These are phyloP conservation scores for Amanita pseudoporphyria DNA, from an alignment of 768 basidiomycete species.

Conservation along the genomic window DNA sequence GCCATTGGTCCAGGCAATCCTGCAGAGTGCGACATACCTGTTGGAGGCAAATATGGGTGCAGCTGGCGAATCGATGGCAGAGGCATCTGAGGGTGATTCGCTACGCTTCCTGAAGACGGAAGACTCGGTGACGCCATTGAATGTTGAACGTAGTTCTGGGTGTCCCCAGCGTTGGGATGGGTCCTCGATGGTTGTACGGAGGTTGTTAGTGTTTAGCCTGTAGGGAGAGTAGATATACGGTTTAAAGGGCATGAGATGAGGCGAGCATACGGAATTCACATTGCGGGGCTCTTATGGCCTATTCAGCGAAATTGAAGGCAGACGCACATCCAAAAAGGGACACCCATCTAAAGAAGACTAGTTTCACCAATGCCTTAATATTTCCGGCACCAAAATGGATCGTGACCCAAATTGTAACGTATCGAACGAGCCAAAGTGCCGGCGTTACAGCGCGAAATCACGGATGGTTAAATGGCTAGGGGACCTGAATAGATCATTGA, in stretches of 20 bases:
- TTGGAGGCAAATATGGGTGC: constrained; percentile 54
- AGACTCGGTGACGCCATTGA: constrained; percentile 12
- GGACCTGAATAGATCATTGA: constrained; percentile 4
- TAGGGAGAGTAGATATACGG: constrained; percentile 10
- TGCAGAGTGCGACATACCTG: constrained; percentile 24
- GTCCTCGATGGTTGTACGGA: constrained; percentile 17
- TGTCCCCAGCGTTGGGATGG: constrained; percentile 15
- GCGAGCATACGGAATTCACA: constrained; percentile 18
- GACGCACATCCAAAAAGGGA: constrained; percentile 25
- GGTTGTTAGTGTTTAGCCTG: constrained; percentile 14
- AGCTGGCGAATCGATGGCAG: constrained; percentile 64
- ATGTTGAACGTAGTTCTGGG: constrained; percentile 13
- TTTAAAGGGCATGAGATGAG: constrained; percentile 22
- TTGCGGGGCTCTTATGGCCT: constrained; percentile 22
- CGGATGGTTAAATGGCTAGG: constrained; percentile 4
- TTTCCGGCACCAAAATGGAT: constrained; percentile 27
- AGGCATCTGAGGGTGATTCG: constrained; percentile 22
- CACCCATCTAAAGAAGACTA: constrained; percentile 24
- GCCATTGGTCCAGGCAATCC: constrained; percentile 11
- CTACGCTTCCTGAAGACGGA: constrained; percentile 15
- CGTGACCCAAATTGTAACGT: constrained; percentile 23
- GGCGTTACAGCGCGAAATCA: constrained; percentile 19
- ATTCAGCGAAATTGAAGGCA: constrained; percentile 18
- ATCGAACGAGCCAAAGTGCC: constrained; percentile 11
- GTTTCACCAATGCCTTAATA: constrained; percentile 25